Evolutionary conservation across 1,139 yeast genomes (phyloP).

Genomic region (Scheffersomyces stambukii): DNA sequence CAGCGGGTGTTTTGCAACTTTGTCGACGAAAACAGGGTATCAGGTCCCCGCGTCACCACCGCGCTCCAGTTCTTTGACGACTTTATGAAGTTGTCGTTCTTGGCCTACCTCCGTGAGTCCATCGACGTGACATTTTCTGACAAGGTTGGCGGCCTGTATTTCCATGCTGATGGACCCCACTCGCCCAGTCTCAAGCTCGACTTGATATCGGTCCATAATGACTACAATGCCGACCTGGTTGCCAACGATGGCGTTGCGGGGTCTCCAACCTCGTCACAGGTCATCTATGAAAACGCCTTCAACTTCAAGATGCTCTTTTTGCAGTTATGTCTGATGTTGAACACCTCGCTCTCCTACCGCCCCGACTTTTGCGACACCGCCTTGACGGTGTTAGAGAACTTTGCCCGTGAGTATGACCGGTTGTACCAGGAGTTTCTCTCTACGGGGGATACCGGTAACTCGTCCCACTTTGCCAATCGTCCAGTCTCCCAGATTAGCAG

Average conservation of each 20-base stretch:
- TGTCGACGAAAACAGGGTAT: slow-evolving; percentile 6
- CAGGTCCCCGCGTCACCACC: slow-evolving; percentile 15
- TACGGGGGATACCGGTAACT: slow-evolving; percentile 13
- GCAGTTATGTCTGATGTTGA: slow-evolving; percentile 50
- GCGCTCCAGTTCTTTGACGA: slow-evolving; percentile 52
- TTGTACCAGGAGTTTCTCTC: slow-evolving; percentile 29
- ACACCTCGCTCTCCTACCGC: slow-evolving; percentile 58
- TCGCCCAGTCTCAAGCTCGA: slow-evolving; percentile 17
- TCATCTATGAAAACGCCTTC: slow-evolving; percentile 45
- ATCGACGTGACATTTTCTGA: slow-evolving; percentile 35
- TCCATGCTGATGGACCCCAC: slow-evolving; percentile 7
- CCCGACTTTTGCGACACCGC: slow-evolving; percentile 47
- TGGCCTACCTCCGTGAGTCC: slow-evolving; percentile 60
- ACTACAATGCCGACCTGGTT: slow-evolving; percentile 5
- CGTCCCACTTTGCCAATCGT: slow-evolving; percentile 12
- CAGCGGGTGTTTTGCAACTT: slow-evolving; percentile 23
- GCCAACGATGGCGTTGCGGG: not conserved
- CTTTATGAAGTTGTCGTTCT: slow-evolving; percentile 61
- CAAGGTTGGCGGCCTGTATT: slow-evolving; percentile 21
- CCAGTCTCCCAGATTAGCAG: slow-evolving; percentile 31
- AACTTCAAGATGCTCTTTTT: slow-evolving; percentile 52
- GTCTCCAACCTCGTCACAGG: too few relatives aligned
- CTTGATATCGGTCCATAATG: slow-evolving; percentile 16
- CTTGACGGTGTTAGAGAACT: slow-evolving; percentile 30
- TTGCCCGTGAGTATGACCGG: slow-evolving; percentile 25